A percentile compares a stretch with the other conserved stretches of the same genome.
Evolutionary conservation across 441 rosid species (phyloP).

Genomic region (Erodium moschatum): DNA sequence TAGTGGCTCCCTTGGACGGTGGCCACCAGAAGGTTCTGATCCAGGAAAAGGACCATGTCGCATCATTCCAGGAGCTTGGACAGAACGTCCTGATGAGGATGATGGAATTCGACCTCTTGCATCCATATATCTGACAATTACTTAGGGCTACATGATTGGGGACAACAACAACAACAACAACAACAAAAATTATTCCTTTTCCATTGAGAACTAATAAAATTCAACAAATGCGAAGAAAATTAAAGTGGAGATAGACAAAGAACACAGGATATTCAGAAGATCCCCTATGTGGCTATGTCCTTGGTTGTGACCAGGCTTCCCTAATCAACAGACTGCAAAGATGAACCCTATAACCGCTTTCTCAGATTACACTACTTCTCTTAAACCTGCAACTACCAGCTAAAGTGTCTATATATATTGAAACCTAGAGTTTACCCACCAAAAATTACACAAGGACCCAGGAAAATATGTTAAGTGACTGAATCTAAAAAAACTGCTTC

Average conservation of each 20-base stretch:
- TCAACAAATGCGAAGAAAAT: background rate
- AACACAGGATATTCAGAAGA: too few relatives aligned
- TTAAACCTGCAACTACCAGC: background rate
- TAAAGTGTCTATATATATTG: background rate
- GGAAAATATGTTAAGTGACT: background rate
- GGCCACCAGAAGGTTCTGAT: conserved; percentile 22
- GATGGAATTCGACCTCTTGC: conserved; percentile 30
- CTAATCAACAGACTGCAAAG: background rate
- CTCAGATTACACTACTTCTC: background rate
- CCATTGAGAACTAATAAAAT: background rate
- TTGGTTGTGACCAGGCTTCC: too few relatives aligned
- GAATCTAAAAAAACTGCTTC: background rate
- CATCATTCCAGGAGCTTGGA: conserved; percentile 33
- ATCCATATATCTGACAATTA: conserved; percentile 30
- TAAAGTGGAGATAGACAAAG: background rate
- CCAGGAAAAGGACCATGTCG: conserved; percentile 32
- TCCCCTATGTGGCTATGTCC: too few relatives aligned
- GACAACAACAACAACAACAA: background rate
- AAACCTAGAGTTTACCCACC: background rate
- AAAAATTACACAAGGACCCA: background rate
- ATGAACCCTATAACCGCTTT: background rate
- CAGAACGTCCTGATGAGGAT: conserved; percentile 25
- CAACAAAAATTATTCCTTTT: background rate
- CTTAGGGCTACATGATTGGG: background rate
- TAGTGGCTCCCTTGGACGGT: conserved; percentile 22